These are phyloP conservation scores for Thraustochytrium striatum DNA, from an alignment of 352 stramenopile genomes.

Conservation along the genomic window DNA sequence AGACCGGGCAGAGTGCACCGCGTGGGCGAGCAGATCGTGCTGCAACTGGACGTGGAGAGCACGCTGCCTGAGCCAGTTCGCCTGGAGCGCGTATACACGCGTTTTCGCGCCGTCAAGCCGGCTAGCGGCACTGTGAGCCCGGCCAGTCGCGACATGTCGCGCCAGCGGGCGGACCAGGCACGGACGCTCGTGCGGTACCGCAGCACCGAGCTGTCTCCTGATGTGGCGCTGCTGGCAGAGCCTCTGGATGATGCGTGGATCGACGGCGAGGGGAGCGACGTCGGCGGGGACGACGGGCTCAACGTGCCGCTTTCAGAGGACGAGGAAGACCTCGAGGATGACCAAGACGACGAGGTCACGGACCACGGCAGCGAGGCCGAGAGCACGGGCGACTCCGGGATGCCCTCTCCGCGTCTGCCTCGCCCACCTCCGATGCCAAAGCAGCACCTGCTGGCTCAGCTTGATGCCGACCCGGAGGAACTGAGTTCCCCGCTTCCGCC, in stretches of 20 bases:
- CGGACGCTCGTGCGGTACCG: neutral
- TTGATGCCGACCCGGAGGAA: too few relatives aligned
- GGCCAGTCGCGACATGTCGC: too few relatives aligned
- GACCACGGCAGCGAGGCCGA: neutral
- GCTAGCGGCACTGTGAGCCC: neutral
- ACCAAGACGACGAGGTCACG: neutral
- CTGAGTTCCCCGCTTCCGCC: too few relatives aligned
- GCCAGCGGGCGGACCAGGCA: too few relatives aligned
- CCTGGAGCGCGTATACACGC: neutral
- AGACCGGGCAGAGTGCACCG: neutral
- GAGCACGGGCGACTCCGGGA: too few relatives aligned
- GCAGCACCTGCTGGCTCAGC: too few relatives aligned
- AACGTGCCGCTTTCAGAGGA: too few relatives aligned
- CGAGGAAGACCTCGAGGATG: neutral
- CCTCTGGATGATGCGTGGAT: neutral
- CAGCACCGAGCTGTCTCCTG: too few relatives aligned
- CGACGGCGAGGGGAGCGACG: too few relatives aligned
- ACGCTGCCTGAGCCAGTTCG: neutral
- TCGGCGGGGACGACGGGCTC: too few relatives aligned
- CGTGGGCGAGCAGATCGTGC: neutral
- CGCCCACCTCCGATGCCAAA: too few relatives aligned
- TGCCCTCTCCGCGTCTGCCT: too few relatives aligned
- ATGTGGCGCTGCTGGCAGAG: neutral
- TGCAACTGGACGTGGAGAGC: conserved; percentile 5
- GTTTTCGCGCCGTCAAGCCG: neutral